Base-by-base conservation (phyloP, 176 grass and related monocot species). In the Bolboschoenus planiculmis region DNA sequence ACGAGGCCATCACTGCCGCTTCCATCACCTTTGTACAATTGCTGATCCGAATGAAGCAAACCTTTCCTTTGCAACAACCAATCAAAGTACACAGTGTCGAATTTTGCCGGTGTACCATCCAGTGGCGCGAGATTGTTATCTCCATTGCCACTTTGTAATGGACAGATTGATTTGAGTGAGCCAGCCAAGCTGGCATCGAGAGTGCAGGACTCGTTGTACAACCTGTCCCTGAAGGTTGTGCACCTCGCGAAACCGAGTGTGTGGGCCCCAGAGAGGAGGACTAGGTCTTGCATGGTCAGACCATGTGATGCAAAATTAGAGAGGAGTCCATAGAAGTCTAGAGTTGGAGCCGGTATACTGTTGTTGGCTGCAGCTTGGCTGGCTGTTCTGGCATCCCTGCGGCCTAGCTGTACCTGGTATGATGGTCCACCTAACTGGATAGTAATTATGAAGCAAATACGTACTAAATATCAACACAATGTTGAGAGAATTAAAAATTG, bases 1-100 rank as follows among this genome's bases (percentile, higher is more conserved):
- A 97, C 90, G 68, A 94, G 87, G n/a, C 54, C 66, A 20, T 91
- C 92, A 11, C 77, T 84, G 55, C 66, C 47, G 4, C 92, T 87
- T 18, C 36, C 79, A 27, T 88, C 89, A 10, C 89, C 94, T 55
- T 87, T 83, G 71, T 94, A 79, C 57, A 97, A 88, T 62, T 97
- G 86, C 68, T 97, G 95, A 82, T 97, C 92, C 0, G 92, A 94
- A 87, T 97, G 92, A 33, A 97, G 83, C 43, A 94, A 33, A 0
- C 84, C 90, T 83, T 85, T 85, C 64, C 42, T 20, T 39, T 84
- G 81, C 80, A 88, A 44, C 85, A 97, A 85, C 0, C 78, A 29
- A 42, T 47, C 54, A 83, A 62, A 90, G 81, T 97, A 97, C 15
- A 9, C 87, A 10, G 83, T 85, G 87, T 97, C 95, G 75, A 97